Conservation (phyloP, 2,329 filamentous ascomycete species). For the Aspergillus persii region DNA sequence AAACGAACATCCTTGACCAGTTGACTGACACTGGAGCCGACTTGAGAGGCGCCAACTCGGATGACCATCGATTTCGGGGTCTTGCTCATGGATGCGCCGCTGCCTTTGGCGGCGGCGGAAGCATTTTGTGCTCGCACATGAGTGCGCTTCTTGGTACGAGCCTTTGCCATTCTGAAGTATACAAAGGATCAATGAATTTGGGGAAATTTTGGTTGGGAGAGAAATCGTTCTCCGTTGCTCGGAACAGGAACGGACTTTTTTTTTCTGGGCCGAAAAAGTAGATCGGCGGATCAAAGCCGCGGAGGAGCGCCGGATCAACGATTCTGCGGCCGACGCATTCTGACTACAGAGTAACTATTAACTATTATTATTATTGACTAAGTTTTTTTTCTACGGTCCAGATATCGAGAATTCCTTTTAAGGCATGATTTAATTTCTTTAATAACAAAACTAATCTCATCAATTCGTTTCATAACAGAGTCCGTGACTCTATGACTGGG, state of each 20-base stretch:
- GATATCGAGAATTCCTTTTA: not conserved
- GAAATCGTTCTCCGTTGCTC: slow-evolving; percentile 10
- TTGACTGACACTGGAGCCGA: slow-evolving; percentile 87
- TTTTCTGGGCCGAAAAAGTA: slow-evolving; percentile 36
- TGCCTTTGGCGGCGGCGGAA: slow-evolving; percentile 50
- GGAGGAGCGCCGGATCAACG: slow-evolving; percentile 35
- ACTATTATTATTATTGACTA: no score
- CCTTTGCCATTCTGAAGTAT: slow-evolving; percentile 65
- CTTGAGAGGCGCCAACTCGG: slow-evolving; percentile 88
- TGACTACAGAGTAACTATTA: no score
- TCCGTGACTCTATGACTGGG: slow-evolving; percentile 13
- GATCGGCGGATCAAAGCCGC: slow-evolving; percentile 25
- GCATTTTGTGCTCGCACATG: slow-evolving; percentile 67
- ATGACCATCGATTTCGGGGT: slow-evolving; percentile 98
- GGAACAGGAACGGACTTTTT: slow-evolving; percentile 25
- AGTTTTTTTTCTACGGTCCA: slow-evolving; percentile 14
- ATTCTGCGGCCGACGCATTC: slow-evolving; percentile 27
- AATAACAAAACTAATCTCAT: slow-evolving; percentile 10
- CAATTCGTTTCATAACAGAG: slow-evolving; percentile 15
- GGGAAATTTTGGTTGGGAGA: not conserved
- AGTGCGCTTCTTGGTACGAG: slow-evolving; percentile 83
- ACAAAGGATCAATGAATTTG: not conserved
- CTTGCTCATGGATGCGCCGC: slow-evolving; percentile 62
- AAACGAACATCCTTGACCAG: slow-evolving; percentile 84
- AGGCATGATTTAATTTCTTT: not conserved